phyloP scores from a whole-genome alignment of 202 grass and related monocot genomes.

The Panicum virgatum region DNA sequence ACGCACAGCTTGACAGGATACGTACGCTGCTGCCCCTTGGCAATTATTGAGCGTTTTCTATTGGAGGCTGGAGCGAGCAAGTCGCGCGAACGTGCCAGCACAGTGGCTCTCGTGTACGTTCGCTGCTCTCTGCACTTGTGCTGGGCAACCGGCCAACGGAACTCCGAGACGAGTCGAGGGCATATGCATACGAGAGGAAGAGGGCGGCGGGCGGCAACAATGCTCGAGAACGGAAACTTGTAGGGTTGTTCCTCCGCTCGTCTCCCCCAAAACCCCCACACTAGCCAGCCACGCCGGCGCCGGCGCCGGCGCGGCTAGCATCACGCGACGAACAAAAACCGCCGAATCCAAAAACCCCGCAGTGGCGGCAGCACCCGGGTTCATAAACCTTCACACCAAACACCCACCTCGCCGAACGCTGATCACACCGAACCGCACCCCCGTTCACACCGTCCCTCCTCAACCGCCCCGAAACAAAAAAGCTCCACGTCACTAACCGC shows the following conservation, averaged over 20 bases:
- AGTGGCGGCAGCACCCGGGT: not conserved
- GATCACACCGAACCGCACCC: not conserved
- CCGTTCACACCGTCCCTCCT: not conserved
- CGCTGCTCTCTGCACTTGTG: not conserved
- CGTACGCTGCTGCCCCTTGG: not conserved
- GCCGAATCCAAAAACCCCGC: not conserved
- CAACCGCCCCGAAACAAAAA: not conserved
- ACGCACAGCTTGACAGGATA: not conserved
- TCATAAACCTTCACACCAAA: not conserved
- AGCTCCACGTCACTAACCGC: conserved; percentile 18
- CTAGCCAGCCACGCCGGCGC: too few relatives aligned
- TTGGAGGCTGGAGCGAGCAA: too few relatives aligned
- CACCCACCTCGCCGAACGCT: not conserved
- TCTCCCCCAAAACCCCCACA: too few relatives aligned
- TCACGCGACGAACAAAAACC: not conserved
- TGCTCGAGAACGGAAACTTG: too few relatives aligned
- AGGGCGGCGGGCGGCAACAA: too few relatives aligned
- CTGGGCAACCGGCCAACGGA: not conserved
- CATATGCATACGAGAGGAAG: not conserved
- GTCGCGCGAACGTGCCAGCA: not conserved
- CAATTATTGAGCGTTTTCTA: not conserved
- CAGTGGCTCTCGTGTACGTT: not conserved
- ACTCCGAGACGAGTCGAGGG: not conserved
- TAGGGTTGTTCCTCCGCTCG: too few relatives aligned
- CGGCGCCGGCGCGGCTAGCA: not conserved